Evolutionary conservation across 768 basidiomycete genomes (phyloP).

Genomic region (Clathrus columnatus): DNA sequence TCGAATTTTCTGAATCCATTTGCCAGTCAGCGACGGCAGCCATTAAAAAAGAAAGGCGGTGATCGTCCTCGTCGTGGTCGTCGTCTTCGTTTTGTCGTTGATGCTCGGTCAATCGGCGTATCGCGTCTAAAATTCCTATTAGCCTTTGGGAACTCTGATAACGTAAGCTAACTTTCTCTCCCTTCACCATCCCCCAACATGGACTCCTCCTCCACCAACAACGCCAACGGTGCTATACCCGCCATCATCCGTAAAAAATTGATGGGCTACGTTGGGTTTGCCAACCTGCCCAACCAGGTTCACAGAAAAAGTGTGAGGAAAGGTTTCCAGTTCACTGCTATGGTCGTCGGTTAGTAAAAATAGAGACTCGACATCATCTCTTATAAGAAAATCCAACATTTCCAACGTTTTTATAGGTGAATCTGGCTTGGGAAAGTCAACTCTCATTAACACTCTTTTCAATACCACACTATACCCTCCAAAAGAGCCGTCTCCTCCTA

Average conservation of each 20-base stretch:
- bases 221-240: conserved; percentile 19
- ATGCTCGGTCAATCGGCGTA: background rate
- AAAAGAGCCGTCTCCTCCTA: conserved; percentile 76
- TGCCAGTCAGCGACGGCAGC: background rate
- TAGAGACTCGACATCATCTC: conserved; percentile 16
- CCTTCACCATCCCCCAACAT: background rate
- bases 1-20: background rate
- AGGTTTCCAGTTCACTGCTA: conserved; percentile 97
- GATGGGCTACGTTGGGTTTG: conserved; percentile 93
- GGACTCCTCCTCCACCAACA: background rate
- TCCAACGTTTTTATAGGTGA: conserved; percentile 51
- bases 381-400: conserved; percentile 2
- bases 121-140: background rate
- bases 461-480: conserved; percentile 90
- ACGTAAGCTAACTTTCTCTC: background rate
- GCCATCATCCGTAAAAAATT: conserved; percentile 76
- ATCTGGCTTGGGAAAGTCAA: conserved; percentile 97
- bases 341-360: conserved; percentile 88
- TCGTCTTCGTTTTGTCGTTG: background rate
- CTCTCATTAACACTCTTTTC: conserved; percentile 97
- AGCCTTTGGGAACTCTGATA: background rate
- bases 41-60: background rate
- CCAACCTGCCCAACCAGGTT: conserved; percentile 98
- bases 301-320: conserved; percentile 97
- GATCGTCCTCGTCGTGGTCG: background rate